phyloP scores from a whole-genome alignment of 768 basidiomycete genomes.

The Goffeauzyma gilvescens region DNA sequence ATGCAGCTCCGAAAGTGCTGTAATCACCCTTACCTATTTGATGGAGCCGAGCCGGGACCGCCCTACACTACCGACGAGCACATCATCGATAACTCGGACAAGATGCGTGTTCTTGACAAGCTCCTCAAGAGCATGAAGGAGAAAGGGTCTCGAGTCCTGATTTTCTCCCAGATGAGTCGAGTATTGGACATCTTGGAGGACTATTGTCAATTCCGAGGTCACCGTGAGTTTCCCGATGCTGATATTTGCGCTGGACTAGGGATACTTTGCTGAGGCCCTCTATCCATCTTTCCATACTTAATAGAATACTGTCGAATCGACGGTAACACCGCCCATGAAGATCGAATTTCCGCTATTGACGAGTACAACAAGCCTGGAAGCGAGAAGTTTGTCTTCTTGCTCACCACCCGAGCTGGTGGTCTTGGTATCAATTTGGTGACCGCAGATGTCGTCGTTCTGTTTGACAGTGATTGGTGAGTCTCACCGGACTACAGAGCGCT shows the following conservation, averaged over 20 bases:
- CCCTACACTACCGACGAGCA: slow-evolving; percentile 98
- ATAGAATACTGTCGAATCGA: slow-evolving; percentile 92
- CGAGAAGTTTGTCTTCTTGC: slow-evolving; percentile 88
- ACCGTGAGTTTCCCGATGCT: slow-evolving; percentile 55
- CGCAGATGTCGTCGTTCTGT: slow-evolving; percentile 85
- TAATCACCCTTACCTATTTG: slow-evolving; percentile 33
- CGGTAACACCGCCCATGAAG: slow-evolving; percentile 86
- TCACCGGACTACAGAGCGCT: background rate
- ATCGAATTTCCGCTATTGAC: slow-evolving; percentile 85
- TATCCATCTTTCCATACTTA: background rate
- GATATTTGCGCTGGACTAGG: background rate
- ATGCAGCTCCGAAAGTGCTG: slow-evolving; percentile 59
- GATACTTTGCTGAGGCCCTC: no score
- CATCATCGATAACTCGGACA: slow-evolving; percentile 78
- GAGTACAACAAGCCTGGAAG: slow-evolving; percentile 88
- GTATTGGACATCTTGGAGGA: slow-evolving; percentile 94
- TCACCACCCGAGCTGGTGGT: slow-evolving; percentile 92
- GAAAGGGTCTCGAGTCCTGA: slow-evolving; percentile 84
- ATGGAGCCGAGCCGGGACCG: slow-evolving; percentile 64
- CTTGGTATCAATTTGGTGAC: slow-evolving; percentile 89
- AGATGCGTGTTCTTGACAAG: slow-evolving; percentile 95
- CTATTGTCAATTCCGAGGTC: slow-evolving; percentile 77
- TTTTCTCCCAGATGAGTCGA: slow-evolving; percentile 99
- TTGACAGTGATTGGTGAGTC: slow-evolving; percentile 81
- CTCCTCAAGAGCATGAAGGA: slow-evolving; percentile 66